Percentiles rank a stretch among this genome's conserved stretches.
These are phyloP conservation scores for Geoglossum glabrum DNA, from an alignment of 495 filamentous ascomycete species.

Conservation along the genomic window DNA sequence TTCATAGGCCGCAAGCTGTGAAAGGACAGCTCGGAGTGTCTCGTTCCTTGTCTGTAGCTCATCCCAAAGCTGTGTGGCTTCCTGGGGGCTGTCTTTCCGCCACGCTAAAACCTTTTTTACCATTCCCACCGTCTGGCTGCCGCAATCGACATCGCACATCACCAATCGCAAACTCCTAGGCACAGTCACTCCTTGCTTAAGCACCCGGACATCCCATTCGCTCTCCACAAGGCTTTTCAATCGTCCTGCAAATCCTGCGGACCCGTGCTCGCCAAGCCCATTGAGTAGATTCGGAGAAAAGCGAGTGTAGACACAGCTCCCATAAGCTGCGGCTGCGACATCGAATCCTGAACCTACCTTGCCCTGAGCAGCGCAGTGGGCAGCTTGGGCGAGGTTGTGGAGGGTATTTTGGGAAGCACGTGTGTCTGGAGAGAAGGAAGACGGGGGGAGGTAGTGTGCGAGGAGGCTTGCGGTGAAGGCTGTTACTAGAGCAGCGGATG, in stretches of 20 bases:
- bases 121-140: conserved; percentile 85
- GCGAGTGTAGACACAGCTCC: conserved; percentile 71
- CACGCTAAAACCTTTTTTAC: conserved; percentile 77
- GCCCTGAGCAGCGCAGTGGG: conserved; percentile 89
- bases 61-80: conserved; percentile 49
- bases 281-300: conserved; percentile 67
- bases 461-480: conserved; percentile 67
- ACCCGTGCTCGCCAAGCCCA: conserved; percentile 38
- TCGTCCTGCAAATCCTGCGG: conserved; percentile 40
- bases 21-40: conserved; percentile 41
- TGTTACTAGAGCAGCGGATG: conserved; percentile 89
- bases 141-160: conserved; percentile 92
- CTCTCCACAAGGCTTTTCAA: conserved; percentile 44
- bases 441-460: conserved; percentile 50
- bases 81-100: conserved; percentile 45
- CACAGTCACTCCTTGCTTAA: conserved; percentile 40
- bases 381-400: conserved; percentile 83
- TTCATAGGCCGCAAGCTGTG: conserved; percentile 16
- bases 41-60: conserved; percentile 57
- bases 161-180: conserved; percentile 51
- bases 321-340: conserved; percentile 83
- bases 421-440: conserved; percentile 24
- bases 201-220: conserved; percentile 61
- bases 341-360: conserved; percentile 95
- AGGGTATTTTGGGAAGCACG: conserved; percentile 26